Evolutionary conservation across 495 filamentous ascomycete species (phyloP), one percentile per base, ranked within the genome.

Genomic region (Polyplosphaeria fusca): DNA sequence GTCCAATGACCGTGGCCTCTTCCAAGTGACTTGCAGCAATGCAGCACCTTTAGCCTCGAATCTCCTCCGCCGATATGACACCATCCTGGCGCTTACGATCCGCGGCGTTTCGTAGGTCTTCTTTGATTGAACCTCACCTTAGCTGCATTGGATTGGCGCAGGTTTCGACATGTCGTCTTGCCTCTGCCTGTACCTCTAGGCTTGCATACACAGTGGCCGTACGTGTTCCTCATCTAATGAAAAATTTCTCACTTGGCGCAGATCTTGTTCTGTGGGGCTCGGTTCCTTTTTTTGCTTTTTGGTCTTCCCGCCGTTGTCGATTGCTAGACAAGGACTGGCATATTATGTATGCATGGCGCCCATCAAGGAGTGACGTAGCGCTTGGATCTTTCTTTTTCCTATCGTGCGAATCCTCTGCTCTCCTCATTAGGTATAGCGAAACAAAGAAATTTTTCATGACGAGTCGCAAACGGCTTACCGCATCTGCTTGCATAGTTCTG

Each of bases 111-210:
- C 50, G n/a, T 44, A 18, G 35, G 12, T 45, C 25, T 22, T 16
- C 11, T 11, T 30, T 45, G 7, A 16, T 27, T 7, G 23, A 26
- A 2, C n/a, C 26, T 54, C 45, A 44, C 28, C 5, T 54, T 54
- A 44, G 50, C 40, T 54, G 50, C 50, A 54, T 54, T 23, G 25
- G 16, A 18, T 25, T 14, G 50, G 50, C 50, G 50, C 50, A 26
- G 30, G 30, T 35, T 35, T 7, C 30, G 14, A 14, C 30, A 35
- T 7, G 7, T 35, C 7, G 7, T 35, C 7, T 14, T 35, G 7
- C 7, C 14, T 14, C 30, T 7, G 30, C 30, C 14, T 7, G 7
- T 35, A 7, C 7, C 14, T 14, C 30, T 7, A 14, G 7, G 39
- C 39, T 42, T 19, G 23, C 48, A 42, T 52, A 41, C 41, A 41